Evolutionary conservation across 805 yeast species (phyloP), one percentile per base, ranked within the genome.

Genomic region (Pichia pseudocactophila): DNA sequence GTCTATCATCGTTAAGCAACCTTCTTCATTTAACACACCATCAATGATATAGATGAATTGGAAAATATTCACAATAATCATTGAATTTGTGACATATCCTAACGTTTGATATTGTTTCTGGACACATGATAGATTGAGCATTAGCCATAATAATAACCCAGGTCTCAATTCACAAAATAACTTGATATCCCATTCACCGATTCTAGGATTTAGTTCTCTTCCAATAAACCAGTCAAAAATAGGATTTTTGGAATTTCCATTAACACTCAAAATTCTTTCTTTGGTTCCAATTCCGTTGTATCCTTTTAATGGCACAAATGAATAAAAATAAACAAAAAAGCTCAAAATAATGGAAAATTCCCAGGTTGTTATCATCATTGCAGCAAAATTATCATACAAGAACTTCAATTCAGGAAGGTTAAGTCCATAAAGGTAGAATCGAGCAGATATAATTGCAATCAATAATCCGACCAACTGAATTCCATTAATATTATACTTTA

Each of bases 141-240:
- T 58, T 13, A 80, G 63, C 96, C 97, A 90, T 34, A 92, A 65
- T 41, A 90, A 65, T 74, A 92, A 70, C 5, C 98, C 98, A 1
- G 98, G 98, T 55, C 96, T 78, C 61, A 92, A 73, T 62, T 92
- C 98, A 62, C 96, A 85, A 55, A 84, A 92, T 52, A 88, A 63
- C 64, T 92, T 92, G 61, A 92, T 78, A 59, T 92, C 98, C 71
- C 89, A 77, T 0, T 73, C 55, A 1, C 94, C 92, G 45, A 85
- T 67, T 52, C 97, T 72, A 22, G 97, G 98, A 59, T 92, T 92
- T 56, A 92, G 69, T 64, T 90, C 97, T 46, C 98, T 78, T 26
- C 98, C 98, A 58, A 92, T 88, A 57, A 88, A 92, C 97, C 96
- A 89, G 57, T 92, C 96, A 58, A 84, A 90, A 9, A 90, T 52